Conservation (phyloP, 805 yeast species). For the Saccharomycopsis vini region DNA sequence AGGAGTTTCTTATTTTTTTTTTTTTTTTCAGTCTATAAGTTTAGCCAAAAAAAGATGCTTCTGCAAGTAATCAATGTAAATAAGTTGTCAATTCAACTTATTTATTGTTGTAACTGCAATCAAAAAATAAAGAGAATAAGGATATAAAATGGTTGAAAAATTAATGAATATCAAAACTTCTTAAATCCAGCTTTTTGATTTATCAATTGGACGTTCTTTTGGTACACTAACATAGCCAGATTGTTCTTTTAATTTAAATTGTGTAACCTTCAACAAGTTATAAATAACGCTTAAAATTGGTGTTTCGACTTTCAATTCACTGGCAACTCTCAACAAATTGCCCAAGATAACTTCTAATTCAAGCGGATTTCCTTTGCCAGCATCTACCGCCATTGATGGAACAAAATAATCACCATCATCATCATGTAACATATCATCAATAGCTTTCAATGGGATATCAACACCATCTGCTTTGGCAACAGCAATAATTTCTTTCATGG, state of each 20-base stretch:
- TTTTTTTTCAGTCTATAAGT: too few species aligned
- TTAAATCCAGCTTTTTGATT: slow-evolving; percentile 8
- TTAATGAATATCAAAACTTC: too few species aligned
- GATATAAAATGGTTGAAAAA: too few species aligned
- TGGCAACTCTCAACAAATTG: slow-evolving; percentile 46
- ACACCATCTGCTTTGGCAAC: slow-evolving; percentile 67
- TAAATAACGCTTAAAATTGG: slow-evolving; percentile 57
- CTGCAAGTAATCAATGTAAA: too few species aligned
- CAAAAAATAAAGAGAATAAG: too few species aligned
- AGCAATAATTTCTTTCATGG: slow-evolving; percentile 56
- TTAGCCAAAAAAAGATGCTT: too few species aligned
- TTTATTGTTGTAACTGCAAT: too few species aligned
- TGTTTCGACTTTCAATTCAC: slow-evolving; percentile 36
- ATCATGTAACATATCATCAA: slow-evolving; percentile 42
- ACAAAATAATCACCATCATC: slow-evolving; percentile 52
- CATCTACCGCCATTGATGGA: slow-evolving; percentile 71
- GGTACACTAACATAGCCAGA: slow-evolving; percentile 30
- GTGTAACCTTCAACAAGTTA: slow-evolving; percentile 49
- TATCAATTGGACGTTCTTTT: slow-evolving; percentile 11
- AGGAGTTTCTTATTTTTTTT: too few species aligned
- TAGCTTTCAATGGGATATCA: slow-evolving; percentile 39
- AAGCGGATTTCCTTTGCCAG: slow-evolving; percentile 53
- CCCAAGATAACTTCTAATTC: slow-evolving; percentile 70
- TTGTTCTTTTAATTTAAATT: slow-evolving; percentile 51
- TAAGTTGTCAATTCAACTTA: too few species aligned